Evolutionary conservation across 345 rosid species (phyloP).

Genomic region (Gossypium australe): DNA sequence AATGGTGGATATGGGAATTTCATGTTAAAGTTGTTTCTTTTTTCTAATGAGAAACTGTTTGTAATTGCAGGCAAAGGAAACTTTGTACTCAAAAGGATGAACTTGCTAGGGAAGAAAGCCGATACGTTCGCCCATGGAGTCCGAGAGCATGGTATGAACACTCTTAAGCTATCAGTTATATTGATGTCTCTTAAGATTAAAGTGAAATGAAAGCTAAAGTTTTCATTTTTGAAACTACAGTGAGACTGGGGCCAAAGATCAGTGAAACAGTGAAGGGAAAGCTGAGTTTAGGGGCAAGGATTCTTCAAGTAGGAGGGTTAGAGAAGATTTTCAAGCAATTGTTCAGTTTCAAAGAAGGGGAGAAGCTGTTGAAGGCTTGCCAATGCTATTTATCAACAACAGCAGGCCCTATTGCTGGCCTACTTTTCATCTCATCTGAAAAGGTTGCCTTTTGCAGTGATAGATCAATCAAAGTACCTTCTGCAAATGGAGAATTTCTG

Average conservation of each 20-base stretch:
- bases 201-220: background rate
- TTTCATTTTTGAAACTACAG: constrained; percentile 21
- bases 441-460: constrained; percentile 45
- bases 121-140: constrained; percentile 40
- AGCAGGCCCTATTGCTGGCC: constrained; percentile 52
- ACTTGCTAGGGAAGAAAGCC: constrained; percentile 41
- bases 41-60: constrained; percentile 1
- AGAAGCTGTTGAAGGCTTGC: constrained; percentile 41
- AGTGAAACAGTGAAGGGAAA: constrained; percentile 23
- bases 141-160: constrained; percentile 46
- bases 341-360: constrained; percentile 37
- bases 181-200: background rate
- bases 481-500: constrained; percentile 32
- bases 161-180: too few species aligned
- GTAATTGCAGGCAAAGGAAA: constrained; percentile 30
- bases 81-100: constrained; percentile 39
- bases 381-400: constrained; percentile 60
- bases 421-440: constrained; percentile 42
- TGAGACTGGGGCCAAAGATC: constrained; percentile 41
- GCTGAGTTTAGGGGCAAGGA: constrained; percentile 32
- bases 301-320: constrained; percentile 38
- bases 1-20: constrained; percentile 19
- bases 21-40: background rate
- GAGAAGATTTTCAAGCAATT: constrained; percentile 38
- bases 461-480: constrained; percentile 34